Conservation (phyloP, 2,329 filamentous ascomycete genomes). For the Xylariaceae sp. region DNA sequence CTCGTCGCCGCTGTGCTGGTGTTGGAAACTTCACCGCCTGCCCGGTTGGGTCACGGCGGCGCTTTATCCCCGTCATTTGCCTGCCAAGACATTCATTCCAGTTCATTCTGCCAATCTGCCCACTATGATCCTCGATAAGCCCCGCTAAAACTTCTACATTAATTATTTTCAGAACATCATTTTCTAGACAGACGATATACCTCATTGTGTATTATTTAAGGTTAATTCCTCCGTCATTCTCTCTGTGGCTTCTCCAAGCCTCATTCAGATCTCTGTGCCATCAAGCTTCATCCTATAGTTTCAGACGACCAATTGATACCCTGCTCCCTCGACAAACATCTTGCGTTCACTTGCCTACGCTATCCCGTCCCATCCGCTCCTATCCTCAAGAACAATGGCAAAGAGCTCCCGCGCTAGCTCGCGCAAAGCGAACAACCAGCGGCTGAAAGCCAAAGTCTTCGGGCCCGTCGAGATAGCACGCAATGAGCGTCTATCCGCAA, state of each 20-base stretch:
- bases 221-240: no score
- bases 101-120: background rate
- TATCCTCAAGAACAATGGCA: slow-evolving; percentile 66
- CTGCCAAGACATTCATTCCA: background rate
- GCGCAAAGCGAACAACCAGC: slow-evolving; percentile 82
- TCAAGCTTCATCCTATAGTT: no score
- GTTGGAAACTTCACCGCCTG: slow-evolving; percentile 30
- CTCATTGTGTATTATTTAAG: no score
- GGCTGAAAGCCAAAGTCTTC: slow-evolving; percentile 81
- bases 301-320: no score
- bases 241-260: no score
- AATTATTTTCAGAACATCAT: background rate
- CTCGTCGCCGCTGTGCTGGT: slow-evolving; percentile 22
- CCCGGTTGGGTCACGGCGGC: slow-evolving; percentile 5
- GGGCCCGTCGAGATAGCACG: slow-evolving; percentile 81
- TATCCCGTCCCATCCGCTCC: background rate
- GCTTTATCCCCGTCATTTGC: background rate
- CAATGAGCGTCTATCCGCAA: slow-evolving; percentile 82
- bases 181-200: no score
- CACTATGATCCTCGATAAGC: slow-evolving; percentile 24
- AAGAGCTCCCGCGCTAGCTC: slow-evolving; percentile 82
- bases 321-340: no score
- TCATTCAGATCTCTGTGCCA: no score
- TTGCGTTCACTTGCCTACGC: no score
- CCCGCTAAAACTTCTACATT: slow-evolving; percentile 24